A percentile compares a stretch with the other conserved stretches of the same genome.
Conservation (phyloP, 106 monocot species). For the Platanthera guangdongensis region DNA sequence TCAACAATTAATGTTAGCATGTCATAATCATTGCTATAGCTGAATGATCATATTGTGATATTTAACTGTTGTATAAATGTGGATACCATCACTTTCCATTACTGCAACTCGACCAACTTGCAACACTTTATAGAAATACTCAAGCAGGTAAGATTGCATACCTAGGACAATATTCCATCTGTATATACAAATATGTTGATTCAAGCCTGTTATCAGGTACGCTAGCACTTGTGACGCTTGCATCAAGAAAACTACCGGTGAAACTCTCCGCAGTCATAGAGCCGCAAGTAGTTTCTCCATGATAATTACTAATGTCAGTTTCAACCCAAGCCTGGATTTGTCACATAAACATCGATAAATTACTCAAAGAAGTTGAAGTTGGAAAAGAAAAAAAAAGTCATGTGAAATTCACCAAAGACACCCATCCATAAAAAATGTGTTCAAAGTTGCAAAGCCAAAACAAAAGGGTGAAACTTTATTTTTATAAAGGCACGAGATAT, state of each 20-base stretch:
- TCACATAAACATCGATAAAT: not conserved
- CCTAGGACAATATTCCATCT: constrained; percentile 98
- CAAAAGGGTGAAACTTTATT: not conserved
- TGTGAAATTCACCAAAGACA: not conserved
- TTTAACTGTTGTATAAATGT: not conserved
- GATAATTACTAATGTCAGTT: constrained; percentile 39
- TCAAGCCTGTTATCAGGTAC: constrained; percentile 37
- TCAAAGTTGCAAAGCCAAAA: not conserved
- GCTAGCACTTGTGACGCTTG: constrained; percentile 33
- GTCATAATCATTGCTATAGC: not conserved
- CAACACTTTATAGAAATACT: constrained; percentile 3
- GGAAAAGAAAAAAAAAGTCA: not conserved
- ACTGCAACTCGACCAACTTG: not conserved
- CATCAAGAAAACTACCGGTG: constrained; percentile 31
- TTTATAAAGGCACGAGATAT: not conserved
- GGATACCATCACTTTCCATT: not conserved
- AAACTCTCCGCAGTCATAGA: constrained; percentile 49
- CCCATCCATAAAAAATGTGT: not conserved
- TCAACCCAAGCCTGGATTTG: constrained; percentile 88
- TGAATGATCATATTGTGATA: not conserved
- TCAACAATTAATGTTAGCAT: not conserved
- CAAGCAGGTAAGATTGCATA: constrained; percentile 10
- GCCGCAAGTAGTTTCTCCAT: constrained; percentile 29
- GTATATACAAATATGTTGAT: constrained; percentile 84
- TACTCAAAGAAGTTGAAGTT: not conserved